Base-by-base conservation (phyloP, 495 filamentous ascomycete genomes). In the Aspergillus olivimuriae region DNA sequence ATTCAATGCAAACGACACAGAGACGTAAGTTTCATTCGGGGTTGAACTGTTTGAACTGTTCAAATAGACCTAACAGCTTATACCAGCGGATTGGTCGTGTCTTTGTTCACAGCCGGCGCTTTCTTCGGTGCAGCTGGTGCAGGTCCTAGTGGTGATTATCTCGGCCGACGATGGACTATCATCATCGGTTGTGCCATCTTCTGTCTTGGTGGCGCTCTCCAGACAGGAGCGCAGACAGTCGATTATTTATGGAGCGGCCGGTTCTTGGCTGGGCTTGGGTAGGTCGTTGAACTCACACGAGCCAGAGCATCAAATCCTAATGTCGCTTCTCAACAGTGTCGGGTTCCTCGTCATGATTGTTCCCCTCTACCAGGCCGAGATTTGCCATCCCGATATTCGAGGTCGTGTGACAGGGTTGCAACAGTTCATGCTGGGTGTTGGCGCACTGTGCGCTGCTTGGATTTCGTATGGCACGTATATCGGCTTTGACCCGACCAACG, bases 31-130 rank as follows among this genome's bases (percentile, higher is more conserved):
- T 19, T 23, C 24, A 28, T 11, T n/a, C n/a, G n/a, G n/a, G n/a
- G n/a, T n/a, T n/a, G n/a, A n/a, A n/a, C n/a, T n/a, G 2, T 16
- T 39, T 14, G n/a, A 4, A 34, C 6, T 12, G 8, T 3, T 39
- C 21, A 17, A 14, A 34, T 5, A 47, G 15, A 28, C 2, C 28
- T 42, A 22, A 31, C 37, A 14, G 19, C 14, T 10, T 17, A 20
- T 7, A 8, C 2, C 43, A 82, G 77, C 35, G 81, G 82, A 39
- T 66, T 81, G 24, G 81, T 86, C 0, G 81, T 86, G 12, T 81
- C 81, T 0, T 62, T 86, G 34, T 86, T 86, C 61, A 86, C 81
- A 0, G 52, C 53, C 14, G 68, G 69, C 31, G 69, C 69, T 23
- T 72, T 71, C 53, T 54, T 62, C 39, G 69, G 69, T 31, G 55